phyloP scores from a whole-genome alignment of 2,329 filamentous ascomycete species.

The Sphaerulina populicola region DNA sequence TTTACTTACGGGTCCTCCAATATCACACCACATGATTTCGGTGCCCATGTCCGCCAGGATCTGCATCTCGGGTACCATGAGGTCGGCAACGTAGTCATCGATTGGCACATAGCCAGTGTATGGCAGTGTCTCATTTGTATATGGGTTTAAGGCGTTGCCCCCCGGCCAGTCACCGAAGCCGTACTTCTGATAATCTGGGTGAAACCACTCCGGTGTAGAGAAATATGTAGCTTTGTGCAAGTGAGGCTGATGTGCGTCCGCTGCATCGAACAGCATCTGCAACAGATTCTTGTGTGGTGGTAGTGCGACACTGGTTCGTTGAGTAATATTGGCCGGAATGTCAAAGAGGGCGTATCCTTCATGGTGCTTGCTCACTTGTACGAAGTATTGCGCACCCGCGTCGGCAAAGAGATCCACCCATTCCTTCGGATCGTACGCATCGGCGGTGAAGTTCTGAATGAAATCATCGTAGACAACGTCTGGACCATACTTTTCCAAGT shows the following conservation, averaged over 20 bases:
- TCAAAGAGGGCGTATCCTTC: slow-evolving; percentile 44
- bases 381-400: slow-evolving; percentile 44
- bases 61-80: slow-evolving; percentile 41
- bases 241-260: slow-evolving; percentile 37
- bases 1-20: slow-evolving; percentile 2
- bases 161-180: slow-evolving; percentile 37
- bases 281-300: slow-evolving; percentile 38
- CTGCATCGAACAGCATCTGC: slow-evolving; percentile 40
- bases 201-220: slow-evolving; percentile 42
- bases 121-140: slow-evolving; percentile 36
- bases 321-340: slow-evolving; percentile 35
- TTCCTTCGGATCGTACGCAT: slow-evolving; percentile 43
- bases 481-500: slow-evolving; percentile 45
- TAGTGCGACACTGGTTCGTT: slow-evolving; percentile 36
- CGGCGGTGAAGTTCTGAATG: slow-evolving; percentile 47
- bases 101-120: slow-evolving; percentile 41
- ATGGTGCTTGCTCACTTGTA: slow-evolving; percentile 42
- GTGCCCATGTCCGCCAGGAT: slow-evolving; percentile 38
- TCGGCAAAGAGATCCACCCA: slow-evolving; percentile 49
- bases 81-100: slow-evolving; percentile 36
- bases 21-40: slow-evolving; percentile 39
- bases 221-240: slow-evolving; percentile 41
- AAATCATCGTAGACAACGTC: slow-evolving; percentile 50
- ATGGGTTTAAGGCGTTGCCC: slow-evolving; percentile 40
- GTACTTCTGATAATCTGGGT: slow-evolving; percentile 37